Percentiles rank a stretch among this genome's conserved stretches.
phyloP scores from a whole-genome alignment of 169 alveolate species.

The Plasmodium knowlesi region DNA sequence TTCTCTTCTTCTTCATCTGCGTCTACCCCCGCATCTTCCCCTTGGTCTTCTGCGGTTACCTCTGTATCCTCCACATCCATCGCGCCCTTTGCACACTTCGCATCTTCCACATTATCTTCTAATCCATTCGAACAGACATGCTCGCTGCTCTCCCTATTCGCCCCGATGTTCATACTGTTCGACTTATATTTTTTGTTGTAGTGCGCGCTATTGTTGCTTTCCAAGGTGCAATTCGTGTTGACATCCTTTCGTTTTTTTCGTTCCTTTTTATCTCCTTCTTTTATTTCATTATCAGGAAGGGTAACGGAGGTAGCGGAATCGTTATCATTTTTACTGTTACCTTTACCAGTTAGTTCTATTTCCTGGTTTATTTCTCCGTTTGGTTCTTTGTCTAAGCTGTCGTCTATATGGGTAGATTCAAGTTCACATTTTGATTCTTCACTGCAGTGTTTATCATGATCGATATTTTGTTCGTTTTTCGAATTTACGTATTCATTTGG shows the following conservation, averaged over 20 bases:
- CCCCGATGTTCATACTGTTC: neutral
- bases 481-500: constrained; percentile 18
- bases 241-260: constrained; percentile 8
- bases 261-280: constrained; percentile 23
- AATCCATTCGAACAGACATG: neutral
- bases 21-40: neutral
- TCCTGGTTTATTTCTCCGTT: neutral
- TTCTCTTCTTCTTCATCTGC: neutral
- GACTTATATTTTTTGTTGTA: constrained; percentile 14
- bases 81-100: neutral
- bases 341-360: neutral
- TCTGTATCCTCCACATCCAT: neutral
- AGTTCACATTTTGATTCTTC: neutral
- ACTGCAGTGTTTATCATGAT: neutral
- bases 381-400: neutral
- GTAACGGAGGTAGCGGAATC: neutral
- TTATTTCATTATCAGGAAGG: neutral
- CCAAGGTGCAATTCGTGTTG: neutral
- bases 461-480: neutral
- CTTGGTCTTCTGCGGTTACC: neutral
- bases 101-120: neutral
- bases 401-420: neutral
- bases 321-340: neutral
- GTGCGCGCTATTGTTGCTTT: neutral
- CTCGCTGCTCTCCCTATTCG: neutral